Evolutionary conservation across 2,329 filamentous ascomycete species (phyloP), one percentile per base, ranked within the genome.

Genomic region (Ascochyta viciae-villosae): DNA sequence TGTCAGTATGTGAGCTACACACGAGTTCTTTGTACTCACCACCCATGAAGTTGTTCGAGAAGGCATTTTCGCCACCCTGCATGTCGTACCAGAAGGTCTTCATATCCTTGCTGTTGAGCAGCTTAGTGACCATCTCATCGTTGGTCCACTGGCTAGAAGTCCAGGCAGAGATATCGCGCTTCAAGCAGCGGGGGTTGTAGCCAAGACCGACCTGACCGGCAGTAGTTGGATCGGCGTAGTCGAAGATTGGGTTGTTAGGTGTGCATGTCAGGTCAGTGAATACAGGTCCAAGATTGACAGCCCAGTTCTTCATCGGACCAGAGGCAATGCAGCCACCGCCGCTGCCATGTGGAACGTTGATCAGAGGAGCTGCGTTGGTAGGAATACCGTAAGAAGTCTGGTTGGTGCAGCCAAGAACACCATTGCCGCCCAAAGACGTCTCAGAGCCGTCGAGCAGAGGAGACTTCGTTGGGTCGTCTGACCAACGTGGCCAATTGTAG

Each of bases 391-490:
- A 66, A 10, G 56, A 64, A 3, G 65, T 66, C 46, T 68, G 65
- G 35, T 66, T 68, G 23, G 57, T 58, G 48, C 65, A 68, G 12
- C 61, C 66, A 31, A 54, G 34, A 4, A 56, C 72, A 37, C 82
- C 82, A 48, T 84, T 81, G 22, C 82, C 81, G 31, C 78, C 50
- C 48, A 73, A 56, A 3, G 78, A 74, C 46, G 79, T 81, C 37
- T 76, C 78, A 57, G 79, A 81, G 41, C 84, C 84, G 60, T 84
- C 82, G 57, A 87, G 84, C 38, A 84, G 66, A 24, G 82, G 80
- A 3, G 82, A 83, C 53, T 78, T 76, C 60, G 45, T 44, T 2
- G 69, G 70, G 38, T 71, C 60, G 15, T 65, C 60, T 8, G 67
- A 60, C 64, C 65, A 71, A 31, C 61, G 58, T 2, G 69, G 59